Evolutionary conservation across 257 asterid genomes (phyloP), one percentile per base, ranked within the genome.

Genomic region (Fraxinus americana): DNA sequence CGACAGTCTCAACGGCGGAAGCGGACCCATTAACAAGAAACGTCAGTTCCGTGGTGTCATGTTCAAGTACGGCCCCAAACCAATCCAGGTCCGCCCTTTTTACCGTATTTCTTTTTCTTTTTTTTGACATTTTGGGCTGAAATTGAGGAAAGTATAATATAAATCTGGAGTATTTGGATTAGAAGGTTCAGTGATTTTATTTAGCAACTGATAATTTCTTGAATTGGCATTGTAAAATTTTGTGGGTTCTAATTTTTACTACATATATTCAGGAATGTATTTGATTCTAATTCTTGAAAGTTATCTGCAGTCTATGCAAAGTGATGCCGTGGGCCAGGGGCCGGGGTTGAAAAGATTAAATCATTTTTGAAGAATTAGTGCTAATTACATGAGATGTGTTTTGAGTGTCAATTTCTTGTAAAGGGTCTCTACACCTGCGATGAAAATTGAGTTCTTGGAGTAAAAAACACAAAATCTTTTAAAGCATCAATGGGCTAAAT

Each of bases 61-160:
- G 94, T 92, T 94, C 61, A 94, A 91, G 88, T 92, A 94, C 81
- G 97, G 97, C n/a, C 88, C 94, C 13, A 88, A 92, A 68, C 52
- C 97, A 34, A 81, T 90, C 84, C 98, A 94, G 97, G 98, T 94
- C 34, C 16, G 14, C 68, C 32, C 34, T 63, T 59, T 63, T 63
- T 11, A 63, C 34, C 4, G 7, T 59, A 32, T 21, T 59, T 59
- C 21, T n/a, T n/a, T 6, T 59, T 59, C n/a, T 52, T 14, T 1
- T 1, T 25, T 52, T 48, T n/a, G 27, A 25, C 27, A 25, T 25
- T 41, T 39, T 71, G n/a, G 30, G 14, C 7, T 71, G 36, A 71
- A 71, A n/a, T 71, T 43, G 63, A 41, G 35, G 50, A 43, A 41
- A 21, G 21, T 29, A 59, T 23, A 0, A 9, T 30, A 59, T 59